A percentile compares a stretch with the other conserved stretches of the same genome.
phyloP scores from a whole-genome alignment of 805 yeast species.

The Candida quercuum region DNA sequence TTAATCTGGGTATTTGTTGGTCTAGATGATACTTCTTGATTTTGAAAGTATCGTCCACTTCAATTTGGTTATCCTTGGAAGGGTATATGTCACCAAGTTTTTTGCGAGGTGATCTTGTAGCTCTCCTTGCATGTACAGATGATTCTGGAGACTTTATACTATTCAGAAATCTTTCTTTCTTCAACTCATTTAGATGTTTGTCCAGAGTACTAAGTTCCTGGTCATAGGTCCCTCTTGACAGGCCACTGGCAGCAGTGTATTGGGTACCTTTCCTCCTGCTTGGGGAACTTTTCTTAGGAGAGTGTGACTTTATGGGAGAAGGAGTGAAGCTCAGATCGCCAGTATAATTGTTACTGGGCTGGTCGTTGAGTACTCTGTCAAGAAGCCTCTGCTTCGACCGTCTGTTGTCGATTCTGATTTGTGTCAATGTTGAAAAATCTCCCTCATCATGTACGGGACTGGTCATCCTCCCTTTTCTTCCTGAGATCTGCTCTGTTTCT shows the following conservation, averaged over 20 bases:
- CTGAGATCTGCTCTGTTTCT: too few species aligned
- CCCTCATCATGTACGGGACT: not conserved
- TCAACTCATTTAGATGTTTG: constrained; percentile 8
- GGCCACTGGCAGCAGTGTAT: too few species aligned
- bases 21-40: not conserved
- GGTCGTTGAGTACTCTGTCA: not conserved
- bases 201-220: constrained; percentile 8
- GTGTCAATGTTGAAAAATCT: not conserved
- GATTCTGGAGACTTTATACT: constrained; percentile 1
- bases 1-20: not conserved
- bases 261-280: constrained; percentile 11
- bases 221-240: too few species aligned
- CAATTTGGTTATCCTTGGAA: too few species aligned
- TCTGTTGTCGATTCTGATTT: not conserved
- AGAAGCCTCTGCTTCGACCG: not conserved
- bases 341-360: too few species aligned
- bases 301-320: not conserved
- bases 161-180: constrained; percentile 14
- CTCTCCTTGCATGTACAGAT: not conserved
- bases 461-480: too few species aligned
- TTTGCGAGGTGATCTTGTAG: too few species aligned
- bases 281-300: not conserved
- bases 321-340: not conserved
- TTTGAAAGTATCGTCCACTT: not conserved
- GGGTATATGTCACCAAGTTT: too few species aligned